Percentiles rank a stretch among this genome's conserved stretches.
Evolutionary conservation across 1,284 basidiomycete genomes (phyloP).

Genomic region (Puccinia triticina): DNA sequence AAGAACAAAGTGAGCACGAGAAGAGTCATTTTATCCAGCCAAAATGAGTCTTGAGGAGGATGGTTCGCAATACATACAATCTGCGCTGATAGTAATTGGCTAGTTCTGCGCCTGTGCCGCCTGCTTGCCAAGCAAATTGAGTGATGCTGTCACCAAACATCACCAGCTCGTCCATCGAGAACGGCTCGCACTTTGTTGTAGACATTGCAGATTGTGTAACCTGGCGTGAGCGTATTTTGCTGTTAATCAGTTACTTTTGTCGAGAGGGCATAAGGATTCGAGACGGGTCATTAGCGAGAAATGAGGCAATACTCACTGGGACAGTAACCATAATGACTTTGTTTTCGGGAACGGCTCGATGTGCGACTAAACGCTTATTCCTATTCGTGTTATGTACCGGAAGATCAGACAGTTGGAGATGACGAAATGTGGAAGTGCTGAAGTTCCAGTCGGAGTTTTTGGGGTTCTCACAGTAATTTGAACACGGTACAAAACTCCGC

Average conservation of each 20-base stretch:
- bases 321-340: neutral
- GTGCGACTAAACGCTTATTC: neutral
- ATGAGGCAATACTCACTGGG: neutral
- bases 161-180: slow-evolving; percentile 37
- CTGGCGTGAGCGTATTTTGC: neutral
- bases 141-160: slow-evolving; percentile 51
- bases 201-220: neutral
- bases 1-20: neutral
- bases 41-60: neutral
- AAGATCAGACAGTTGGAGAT: no score
- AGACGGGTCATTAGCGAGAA: neutral
- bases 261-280: neutral
- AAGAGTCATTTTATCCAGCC: neutral
- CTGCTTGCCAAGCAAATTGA: slow-evolving; percentile 47
- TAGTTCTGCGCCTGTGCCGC: slow-evolving; percentile 37
- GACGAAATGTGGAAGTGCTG: neutral
- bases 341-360: neutral
- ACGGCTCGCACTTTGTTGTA: neutral
- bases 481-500: neutral
- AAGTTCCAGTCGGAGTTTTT: neutral
- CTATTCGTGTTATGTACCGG: no score
- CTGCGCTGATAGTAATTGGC: slow-evolving; percentile 44
- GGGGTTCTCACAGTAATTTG: neutral
- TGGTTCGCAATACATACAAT: slow-evolving; percentile 29
- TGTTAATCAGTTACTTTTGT: neutral